These are phyloP conservation scores for Leishmania braziliensis DNA, from an alignment of 208 protist species.

Conservation along the genomic window DNA sequence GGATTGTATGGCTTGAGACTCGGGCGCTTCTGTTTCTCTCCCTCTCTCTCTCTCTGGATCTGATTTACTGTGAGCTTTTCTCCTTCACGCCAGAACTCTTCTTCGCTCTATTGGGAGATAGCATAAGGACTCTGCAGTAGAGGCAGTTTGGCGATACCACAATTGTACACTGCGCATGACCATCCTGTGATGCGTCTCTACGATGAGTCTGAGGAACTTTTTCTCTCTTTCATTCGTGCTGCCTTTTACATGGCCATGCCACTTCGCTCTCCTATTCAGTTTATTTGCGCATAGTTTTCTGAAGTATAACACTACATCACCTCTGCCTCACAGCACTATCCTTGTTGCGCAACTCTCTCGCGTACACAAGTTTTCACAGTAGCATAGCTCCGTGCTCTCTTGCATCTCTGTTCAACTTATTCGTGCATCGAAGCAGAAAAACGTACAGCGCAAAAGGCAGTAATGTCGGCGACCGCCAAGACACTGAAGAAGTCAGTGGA, in stretches of 20 bases:
- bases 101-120: no score
- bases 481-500: slow-evolving; percentile 32
- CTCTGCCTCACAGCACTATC: background rate
- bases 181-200: background rate
- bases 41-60: background rate
- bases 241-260: background rate
- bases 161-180: background rate
- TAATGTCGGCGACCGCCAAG: background rate
- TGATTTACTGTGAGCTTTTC: background rate
- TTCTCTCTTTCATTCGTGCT: background rate
- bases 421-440: background rate
- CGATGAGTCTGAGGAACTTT: background rate
- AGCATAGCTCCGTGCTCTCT: background rate
- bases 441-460: background rate
- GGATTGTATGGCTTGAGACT: background rate
- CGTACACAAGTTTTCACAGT: background rate
- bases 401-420: background rate
- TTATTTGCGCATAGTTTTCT: slow-evolving; percentile 15
- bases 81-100: background rate
- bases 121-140: background rate
- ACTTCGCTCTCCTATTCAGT: slow-evolving; percentile 6
- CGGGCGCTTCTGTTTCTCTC: background rate
- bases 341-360: background rate
- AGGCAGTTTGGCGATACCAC: background rate
- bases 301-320: background rate